Evolutionary conservation across 2,329 filamentous ascomycete genomes (phyloP).

Genomic region (Colletotrichum liaoningense): DNA sequence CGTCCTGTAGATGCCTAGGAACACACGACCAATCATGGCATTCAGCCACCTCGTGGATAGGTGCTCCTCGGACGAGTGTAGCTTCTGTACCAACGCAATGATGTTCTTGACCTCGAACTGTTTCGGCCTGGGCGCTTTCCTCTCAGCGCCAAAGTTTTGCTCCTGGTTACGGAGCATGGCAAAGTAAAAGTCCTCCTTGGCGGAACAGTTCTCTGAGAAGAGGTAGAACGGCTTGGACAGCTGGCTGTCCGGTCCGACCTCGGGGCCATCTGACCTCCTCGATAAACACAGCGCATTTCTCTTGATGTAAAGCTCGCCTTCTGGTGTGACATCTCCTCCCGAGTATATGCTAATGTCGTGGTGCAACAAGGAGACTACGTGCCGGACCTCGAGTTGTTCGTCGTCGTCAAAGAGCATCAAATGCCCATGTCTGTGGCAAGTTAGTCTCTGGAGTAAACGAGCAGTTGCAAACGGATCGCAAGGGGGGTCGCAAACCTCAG

Average conservation of each 20-base stretch:
- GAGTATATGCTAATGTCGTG: slow-evolving; percentile 88
- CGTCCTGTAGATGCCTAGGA: slow-evolving; percentile 89
- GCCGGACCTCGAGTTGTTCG: slow-evolving; percentile 93
- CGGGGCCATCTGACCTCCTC: slow-evolving; percentile 68
- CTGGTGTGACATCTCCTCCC: slow-evolving; percentile 80
- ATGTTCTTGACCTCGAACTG: slow-evolving; percentile 88
- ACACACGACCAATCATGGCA: slow-evolving; percentile 87
- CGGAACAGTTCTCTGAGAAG: slow-evolving; percentile 94
- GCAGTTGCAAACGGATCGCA: not conserved
- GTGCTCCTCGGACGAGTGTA: slow-evolving; percentile 93
- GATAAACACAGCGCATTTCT: slow-evolving; percentile 87
- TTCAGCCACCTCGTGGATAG: slow-evolving; percentile 94
- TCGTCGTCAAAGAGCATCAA: slow-evolving; percentile 98
- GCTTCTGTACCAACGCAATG: slow-evolving; percentile 86
- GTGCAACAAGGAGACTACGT: slow-evolving; percentile 92
- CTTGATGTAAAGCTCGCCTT: slow-evolving; percentile 96
- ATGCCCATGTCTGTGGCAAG: slow-evolving; percentile 80
- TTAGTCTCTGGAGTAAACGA: slow-evolving; percentile 20
- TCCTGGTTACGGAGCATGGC: slow-evolving; percentile 88
- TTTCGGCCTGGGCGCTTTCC: slow-evolving; percentile 74
- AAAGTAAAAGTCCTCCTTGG: slow-evolving; percentile 99
- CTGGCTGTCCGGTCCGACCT: slow-evolving; percentile 65
- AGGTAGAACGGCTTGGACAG: slow-evolving; percentile 88
- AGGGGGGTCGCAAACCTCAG: slow-evolving; percentile 69
- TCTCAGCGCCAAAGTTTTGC: slow-evolving; percentile 67